These are phyloP conservation scores for Elsinoe arachidis DNA, from an alignment of 2,329 filamentous ascomycete genomes.

Conservation along the genomic window DNA sequence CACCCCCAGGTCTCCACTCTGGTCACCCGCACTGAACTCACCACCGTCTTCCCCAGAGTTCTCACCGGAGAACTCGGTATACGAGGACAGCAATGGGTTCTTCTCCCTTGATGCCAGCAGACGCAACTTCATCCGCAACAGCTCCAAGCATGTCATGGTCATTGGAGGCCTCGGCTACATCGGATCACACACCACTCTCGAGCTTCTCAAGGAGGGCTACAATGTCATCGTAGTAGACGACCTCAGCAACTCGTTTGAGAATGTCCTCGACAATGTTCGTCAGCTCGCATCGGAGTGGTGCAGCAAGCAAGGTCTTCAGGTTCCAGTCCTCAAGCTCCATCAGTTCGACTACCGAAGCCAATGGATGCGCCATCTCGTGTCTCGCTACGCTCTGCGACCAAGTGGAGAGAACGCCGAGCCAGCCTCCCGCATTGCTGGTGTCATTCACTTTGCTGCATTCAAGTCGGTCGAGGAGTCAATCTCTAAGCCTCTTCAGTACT, in stretches of 20 bases:
- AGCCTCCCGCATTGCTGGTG: slow-evolving; percentile 48
- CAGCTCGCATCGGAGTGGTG: slow-evolving; percentile 32
- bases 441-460: slow-evolving; percentile 63
- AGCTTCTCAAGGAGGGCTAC: slow-evolving; percentile 46
- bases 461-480: slow-evolving; percentile 60
- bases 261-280: slow-evolving; percentile 31
- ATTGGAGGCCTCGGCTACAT: slow-evolving; percentile 49
- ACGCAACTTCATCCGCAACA: slow-evolving; percentile 11
- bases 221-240: slow-evolving; percentile 43
- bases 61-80: slow-evolving; percentile 9
- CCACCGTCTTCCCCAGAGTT: slow-evolving; percentile 6
- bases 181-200: slow-evolving; percentile 47
- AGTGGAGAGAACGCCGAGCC: slow-evolving; percentile 24
- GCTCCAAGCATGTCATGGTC: slow-evolving; percentile 36
- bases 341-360: slow-evolving; percentile 28
- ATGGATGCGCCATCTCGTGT: slow-evolving; percentile 29
- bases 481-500: slow-evolving; percentile 52
- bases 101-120: slow-evolving; percentile 7
- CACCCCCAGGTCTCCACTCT: not conserved
- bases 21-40: not conserved
- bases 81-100: slow-evolving; percentile 3
- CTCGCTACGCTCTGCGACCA: slow-evolving; percentile 23
- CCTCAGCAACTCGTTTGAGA: slow-evolving; percentile 38
- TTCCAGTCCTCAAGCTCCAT: slow-evolving; percentile 40
- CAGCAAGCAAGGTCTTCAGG: slow-evolving; percentile 29